These are phyloP conservation scores for Saksenaea vasiformis DNA, from an alignment of 371 early-diverging fungal species.

Conservation along the genomic window DNA sequence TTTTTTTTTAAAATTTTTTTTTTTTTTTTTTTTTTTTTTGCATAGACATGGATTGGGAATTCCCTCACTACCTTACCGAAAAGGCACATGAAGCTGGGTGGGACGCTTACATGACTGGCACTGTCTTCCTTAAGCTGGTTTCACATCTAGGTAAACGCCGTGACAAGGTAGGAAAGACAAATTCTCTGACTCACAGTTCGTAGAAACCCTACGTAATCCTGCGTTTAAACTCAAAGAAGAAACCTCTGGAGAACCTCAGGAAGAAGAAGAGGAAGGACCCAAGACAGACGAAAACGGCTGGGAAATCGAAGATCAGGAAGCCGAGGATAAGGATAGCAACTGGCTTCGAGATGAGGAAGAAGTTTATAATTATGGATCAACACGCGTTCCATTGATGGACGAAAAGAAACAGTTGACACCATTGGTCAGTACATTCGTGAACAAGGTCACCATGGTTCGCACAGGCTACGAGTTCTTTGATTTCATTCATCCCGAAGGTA, in stretches of 20 bases:
- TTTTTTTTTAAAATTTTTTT: no score
- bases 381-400: constrained; percentile 22
- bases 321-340: constrained; percentile 18
- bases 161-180: not conserved
- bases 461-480: constrained; percentile 41
- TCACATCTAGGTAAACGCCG: constrained; percentile 30
- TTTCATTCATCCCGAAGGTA: constrained; percentile 26
- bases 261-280: constrained; percentile 15
- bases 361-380: constrained; percentile 43
- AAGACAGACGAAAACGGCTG: constrained; percentile 26
- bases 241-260: not conserved
- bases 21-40: no score
- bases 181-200: not conserved
- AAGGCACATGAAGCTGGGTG: constrained; percentile 90
- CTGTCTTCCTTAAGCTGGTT: constrained; percentile 34
- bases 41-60: constrained; percentile 40
- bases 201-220: constrained; percentile 19
- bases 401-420: constrained; percentile 12
- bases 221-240: constrained; percentile 13
- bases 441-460: constrained; percentile 38
- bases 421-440: constrained; percentile 20
- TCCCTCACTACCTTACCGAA: constrained; percentile 41
- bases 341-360: constrained; percentile 31
- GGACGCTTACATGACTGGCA: constrained; percentile 87
- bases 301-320: constrained; percentile 42